Evolutionary conservation across 2,329 filamentous ascomycete species (phyloP).

Genomic region (Epichloe uncinata): DNA sequence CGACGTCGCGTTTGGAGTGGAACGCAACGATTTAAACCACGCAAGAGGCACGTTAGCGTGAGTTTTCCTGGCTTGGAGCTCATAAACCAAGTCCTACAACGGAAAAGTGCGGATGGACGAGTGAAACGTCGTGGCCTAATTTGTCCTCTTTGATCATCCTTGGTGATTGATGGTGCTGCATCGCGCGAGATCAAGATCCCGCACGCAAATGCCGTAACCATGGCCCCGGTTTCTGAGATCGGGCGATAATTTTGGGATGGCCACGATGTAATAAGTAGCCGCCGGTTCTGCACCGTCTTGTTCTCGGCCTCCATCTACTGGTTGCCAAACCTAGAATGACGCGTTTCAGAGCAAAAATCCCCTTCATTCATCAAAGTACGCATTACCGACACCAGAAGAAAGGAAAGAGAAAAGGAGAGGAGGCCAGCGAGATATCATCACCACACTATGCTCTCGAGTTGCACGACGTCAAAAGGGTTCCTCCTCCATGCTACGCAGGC

Average conservation of each 20-base stretch:
- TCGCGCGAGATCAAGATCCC: not conserved
- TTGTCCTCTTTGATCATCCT: too few species aligned
- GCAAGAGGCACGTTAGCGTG: not conserved
- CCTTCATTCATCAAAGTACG: too few species aligned
- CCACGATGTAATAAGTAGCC: too few species aligned
- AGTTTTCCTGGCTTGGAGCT: not conserved
- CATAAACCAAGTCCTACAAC: too few species aligned
- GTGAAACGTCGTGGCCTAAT: too few species aligned
- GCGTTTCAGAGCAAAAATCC: too few species aligned
- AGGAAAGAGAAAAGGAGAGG: not conserved
- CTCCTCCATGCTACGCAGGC: too few species aligned
- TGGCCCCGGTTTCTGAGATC: not conserved
- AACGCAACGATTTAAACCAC: not conserved
- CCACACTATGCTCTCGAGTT: not conserved
- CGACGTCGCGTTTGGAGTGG: not conserved
- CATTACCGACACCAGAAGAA: too few species aligned
- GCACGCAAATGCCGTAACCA: not conserved
- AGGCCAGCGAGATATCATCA: not conserved
- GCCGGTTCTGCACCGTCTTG: too few species aligned
- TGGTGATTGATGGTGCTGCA: not conserved
- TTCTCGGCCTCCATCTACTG: too few species aligned
- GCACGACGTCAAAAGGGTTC: not conserved
- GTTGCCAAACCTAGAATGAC: too few species aligned
- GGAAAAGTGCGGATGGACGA: too few species aligned
- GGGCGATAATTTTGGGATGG: not conserved